Base-by-base conservation (phyloP, 768 basidiomycete genomes). In the Trametes punicea region DNA sequence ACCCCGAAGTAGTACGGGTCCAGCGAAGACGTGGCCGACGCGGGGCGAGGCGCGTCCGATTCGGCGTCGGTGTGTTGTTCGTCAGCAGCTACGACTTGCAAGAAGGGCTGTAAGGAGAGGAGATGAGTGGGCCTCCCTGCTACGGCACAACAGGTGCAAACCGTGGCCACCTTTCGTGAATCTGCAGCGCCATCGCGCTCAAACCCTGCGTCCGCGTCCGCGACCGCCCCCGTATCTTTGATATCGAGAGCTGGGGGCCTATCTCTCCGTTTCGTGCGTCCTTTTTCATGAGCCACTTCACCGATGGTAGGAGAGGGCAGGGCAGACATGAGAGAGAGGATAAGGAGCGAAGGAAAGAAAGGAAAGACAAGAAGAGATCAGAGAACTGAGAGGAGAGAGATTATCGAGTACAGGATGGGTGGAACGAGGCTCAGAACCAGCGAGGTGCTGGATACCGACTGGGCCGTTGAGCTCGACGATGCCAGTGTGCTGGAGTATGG, bases 1-100 rank as follows among this genome's bases (percentile, higher is more conserved):
- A 81, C 70, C 45, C 88, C 85, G 74, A 93, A 93, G 70, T 93
- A 93, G 70, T 93, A 93, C 7, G 90, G 89, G 75, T 93, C 91
- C 52, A 93, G 77, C 40, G 90, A 90, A 29, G 90, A 91, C 42
- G 87, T 83, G 47, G 87, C 78, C 26, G 91, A 92, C 20, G 75
- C 75, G 38, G 90, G 83, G 68, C 89, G 88, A 51, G 85, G 84
- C 21, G 66, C 30, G 55, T 75, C 69, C 40, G 69, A 68, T 48
- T 82, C 81, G 52, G 71, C 74, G 62, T 84, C 81, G 55, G 71
- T 69, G 62, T 73, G 65, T 25, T 60, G 70, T 64, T 62, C 67
- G 20, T 65, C 65, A 46, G 72, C 70, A 41, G 71, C 70, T 44
- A 79, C 77, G 57, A 82, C 69, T 60, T 78, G 77, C 36, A 81